A percentile compares a stretch with the other conserved stretches of the same genome.
These are phyloP conservation scores for Primulina eburnea DNA, from an alignment of 257 asterid genomes.

Conservation along the genomic window DNA sequence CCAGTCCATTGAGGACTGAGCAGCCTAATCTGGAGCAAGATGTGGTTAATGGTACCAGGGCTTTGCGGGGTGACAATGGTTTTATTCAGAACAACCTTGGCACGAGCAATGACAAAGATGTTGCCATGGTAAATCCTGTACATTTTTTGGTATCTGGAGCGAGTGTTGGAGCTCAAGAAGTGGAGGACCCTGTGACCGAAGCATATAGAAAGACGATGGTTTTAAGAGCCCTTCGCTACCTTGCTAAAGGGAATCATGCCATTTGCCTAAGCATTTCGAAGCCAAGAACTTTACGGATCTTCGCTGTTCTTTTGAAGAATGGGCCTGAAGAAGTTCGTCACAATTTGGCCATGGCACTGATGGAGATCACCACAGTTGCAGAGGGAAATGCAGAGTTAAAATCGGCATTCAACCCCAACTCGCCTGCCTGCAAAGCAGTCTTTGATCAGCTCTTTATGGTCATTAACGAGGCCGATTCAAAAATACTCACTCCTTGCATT, in stretches of 20 bases:
- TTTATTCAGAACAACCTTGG: neutral
- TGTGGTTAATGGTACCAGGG: slow-evolving; percentile 55
- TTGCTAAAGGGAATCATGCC: slow-evolving; percentile 56
- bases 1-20: slow-evolving; percentile 44
- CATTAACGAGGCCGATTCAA: slow-evolving; percentile 33
- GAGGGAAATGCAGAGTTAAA: slow-evolving; percentile 53
- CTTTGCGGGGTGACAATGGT: slow-evolving; percentile 36
- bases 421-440: slow-evolving; percentile 68
- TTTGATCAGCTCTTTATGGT: slow-evolving; percentile 56
- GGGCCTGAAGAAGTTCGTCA: slow-evolving; percentile 62
- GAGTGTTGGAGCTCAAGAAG: slow-evolving; percentile 51
- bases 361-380: slow-evolving; percentile 73
- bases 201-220: slow-evolving; percentile 75
- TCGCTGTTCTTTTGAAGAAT: slow-evolving; percentile 65
- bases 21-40: slow-evolving; percentile 48
- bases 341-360: slow-evolving; percentile 75
- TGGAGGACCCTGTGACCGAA: slow-evolving; percentile 68
- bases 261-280: slow-evolving; percentile 81
- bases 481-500: slow-evolving; percentile 56
- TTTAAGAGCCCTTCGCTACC: slow-evolving; percentile 76
- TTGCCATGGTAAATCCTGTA: slow-evolving; percentile 24
- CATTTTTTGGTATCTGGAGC: slow-evolving; percentile 35
- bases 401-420: slow-evolving; percentile 69
- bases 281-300: slow-evolving; percentile 65
- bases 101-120: slow-evolving; percentile 25